Evolutionary conservation across 2,329 filamentous ascomycete species (phyloP), one percentile per base, ranked within the genome.

Genomic region (Daldinia sp.): DNA sequence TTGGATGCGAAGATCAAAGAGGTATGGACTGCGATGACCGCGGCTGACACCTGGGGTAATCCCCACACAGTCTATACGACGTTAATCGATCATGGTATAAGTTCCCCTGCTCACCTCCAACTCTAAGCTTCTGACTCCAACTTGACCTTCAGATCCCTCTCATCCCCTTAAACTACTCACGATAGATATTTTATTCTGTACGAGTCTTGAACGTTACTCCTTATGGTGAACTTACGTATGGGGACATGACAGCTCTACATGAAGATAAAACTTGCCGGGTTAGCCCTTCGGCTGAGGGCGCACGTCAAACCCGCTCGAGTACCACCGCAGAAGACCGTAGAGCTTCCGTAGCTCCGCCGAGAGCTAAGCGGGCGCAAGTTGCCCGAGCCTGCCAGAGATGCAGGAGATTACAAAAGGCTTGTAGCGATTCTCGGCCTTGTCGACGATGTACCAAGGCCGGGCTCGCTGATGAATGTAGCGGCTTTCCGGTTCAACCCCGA

Each of bases 391-490:
- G 82, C 61, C 77, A 78, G 33, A 76, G 82, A 23, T 84, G 82
- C 74, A 81, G 82, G 68, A 77, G 75, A 18, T 76, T 83, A 12
- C 80, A 82, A 33, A 78, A 82, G 35, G 82, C 81, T 0, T 84
- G 82, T 71, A 83, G 79, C 73, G 82, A 84, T 71, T 79, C 77
- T 55, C 75, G 82, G 48, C 82, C 82, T 10, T 84, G 82, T 73
- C 77, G 77, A 59, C 74, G 82, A 58, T 84, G 82, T 73, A 69
- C 79, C 63, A 78, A 79, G 41, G 80, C 81, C 13, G 82, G 82
- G n/a, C 72, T 83, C 12, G 79, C 72, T 4, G 77, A 81, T 15
- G 78, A 82, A 44, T 84, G 82, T 56, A 55, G 71, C 46, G 65
- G 69, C 18, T 48, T 60, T 2, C 37, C 60, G 37, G 37, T 63